Percentiles rank a stretch among this genome's conserved stretches.
phyloP scores from a whole-genome alignment of 2,329 filamentous ascomycete species.

The Aspergillus sp. region DNA sequence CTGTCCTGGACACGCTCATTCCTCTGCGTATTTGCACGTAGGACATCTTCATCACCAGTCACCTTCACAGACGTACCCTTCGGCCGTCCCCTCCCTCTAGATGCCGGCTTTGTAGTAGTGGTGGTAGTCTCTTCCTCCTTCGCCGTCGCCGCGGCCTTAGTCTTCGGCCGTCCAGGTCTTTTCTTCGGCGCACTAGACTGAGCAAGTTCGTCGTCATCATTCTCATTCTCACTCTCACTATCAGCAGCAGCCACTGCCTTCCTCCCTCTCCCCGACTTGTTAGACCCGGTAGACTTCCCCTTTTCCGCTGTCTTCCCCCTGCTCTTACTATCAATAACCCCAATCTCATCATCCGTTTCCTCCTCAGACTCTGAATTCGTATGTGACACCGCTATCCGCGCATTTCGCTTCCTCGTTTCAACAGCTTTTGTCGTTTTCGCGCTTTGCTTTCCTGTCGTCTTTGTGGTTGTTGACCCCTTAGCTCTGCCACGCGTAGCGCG shows the following conservation, averaged over 20 bases:
- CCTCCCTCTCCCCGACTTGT: slow-evolving; percentile 10
- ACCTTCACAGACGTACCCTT: slow-evolving; percentile 23
- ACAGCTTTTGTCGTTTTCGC: slow-evolving; percentile 14
- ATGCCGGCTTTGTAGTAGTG: slow-evolving; percentile 14
- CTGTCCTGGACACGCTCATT: slow-evolving; percentile 8
- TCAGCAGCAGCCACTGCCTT: slow-evolving; percentile 9
- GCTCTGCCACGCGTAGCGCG: slow-evolving; percentile 20
- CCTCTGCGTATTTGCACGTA: slow-evolving; percentile 17
- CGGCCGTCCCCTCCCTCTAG: slow-evolving; percentile 32
- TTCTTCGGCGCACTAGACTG: slow-evolving; percentile 24
- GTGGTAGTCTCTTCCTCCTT: slow-evolving; percentile 2
- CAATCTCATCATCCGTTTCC: slow-evolving; percentile 28
- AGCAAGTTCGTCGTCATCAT: slow-evolving; percentile 28
- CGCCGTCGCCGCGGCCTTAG: not conserved
- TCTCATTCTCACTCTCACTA: slow-evolving; percentile 18
- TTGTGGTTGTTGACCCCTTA: slow-evolving; percentile 15
- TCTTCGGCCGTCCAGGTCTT: slow-evolving; percentile 18
- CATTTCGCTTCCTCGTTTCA: slow-evolving; percentile 13
- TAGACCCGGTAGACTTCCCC: slow-evolving; percentile 11
- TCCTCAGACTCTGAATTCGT: slow-evolving; percentile 18
- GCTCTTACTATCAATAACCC: slow-evolving; percentile 13
- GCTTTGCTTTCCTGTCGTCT: slow-evolving; percentile 8
- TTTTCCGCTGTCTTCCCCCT: slow-evolving; percentile 9
- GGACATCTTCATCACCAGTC: slow-evolving; percentile 6
- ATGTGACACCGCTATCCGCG: slow-evolving; percentile 4